Conservation (phyloP, 2,329 filamentous ascomycete species). For the Dactylella cylindrospora region DNA sequence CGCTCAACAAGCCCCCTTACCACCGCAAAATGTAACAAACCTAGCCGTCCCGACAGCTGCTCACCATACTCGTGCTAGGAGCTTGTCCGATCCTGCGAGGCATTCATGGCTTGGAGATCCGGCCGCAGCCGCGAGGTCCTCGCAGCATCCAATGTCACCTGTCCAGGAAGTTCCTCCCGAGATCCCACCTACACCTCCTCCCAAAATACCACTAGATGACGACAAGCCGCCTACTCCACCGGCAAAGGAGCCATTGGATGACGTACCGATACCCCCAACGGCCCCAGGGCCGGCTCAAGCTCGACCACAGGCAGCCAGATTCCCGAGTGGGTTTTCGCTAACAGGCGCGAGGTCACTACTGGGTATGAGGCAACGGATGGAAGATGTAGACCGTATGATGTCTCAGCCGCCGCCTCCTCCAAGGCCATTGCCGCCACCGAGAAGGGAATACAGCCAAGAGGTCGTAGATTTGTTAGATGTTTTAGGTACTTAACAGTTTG, state of each 20-base stretch:
- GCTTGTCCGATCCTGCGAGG: conserved; percentile 31
- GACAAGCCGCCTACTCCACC: conserved; percentile 23
- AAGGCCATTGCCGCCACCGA: conserved; percentile 5
- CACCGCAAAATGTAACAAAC: conserved; percentile 11
- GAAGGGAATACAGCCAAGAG: conserved; percentile 61
- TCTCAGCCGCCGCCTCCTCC: conserved; percentile 12
- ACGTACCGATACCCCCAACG: neutral
- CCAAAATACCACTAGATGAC: conserved; percentile 25
- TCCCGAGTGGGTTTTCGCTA: conserved; percentile 21
- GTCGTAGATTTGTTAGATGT: conserved; percentile 70
- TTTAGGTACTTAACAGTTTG: conserved; percentile 58
- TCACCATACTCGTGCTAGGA: conserved; percentile 25
- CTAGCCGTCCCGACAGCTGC: conserved; percentile 13
- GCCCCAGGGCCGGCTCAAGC: neutral
- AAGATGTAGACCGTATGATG: conserved; percentile 26
- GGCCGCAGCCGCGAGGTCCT: conserved; percentile 6
- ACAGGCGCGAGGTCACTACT: conserved; percentile 28
- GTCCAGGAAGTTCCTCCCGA: conserved; percentile 38
- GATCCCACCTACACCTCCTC: conserved; percentile 20
- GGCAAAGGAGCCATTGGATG: conserved; percentile 23
- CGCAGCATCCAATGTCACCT: conserved; percentile 40
- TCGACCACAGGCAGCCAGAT: conserved; percentile 8
- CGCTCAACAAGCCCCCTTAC: conserved; percentile 14
- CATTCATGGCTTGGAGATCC: conserved; percentile 42
- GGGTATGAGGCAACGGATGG: conserved; percentile 37